A percentile compares a stretch with the other conserved stretches of the same genome.
Evolutionary conservation across 2,329 filamentous ascomycete genomes (phyloP).

Genomic region (Amesomyces nigricolor): DNA sequence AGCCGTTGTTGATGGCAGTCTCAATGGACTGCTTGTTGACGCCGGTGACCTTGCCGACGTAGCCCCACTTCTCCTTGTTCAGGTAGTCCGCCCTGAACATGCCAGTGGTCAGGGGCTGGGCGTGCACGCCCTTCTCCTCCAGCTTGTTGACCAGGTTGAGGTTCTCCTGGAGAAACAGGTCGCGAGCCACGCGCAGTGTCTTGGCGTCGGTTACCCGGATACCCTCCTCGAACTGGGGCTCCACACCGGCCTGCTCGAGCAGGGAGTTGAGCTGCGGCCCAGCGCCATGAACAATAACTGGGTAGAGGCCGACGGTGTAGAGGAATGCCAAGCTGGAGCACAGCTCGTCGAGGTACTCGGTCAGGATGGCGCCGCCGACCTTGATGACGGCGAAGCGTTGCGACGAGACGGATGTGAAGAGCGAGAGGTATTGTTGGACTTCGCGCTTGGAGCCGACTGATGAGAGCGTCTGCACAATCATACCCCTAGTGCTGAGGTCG

Average conservation of each 20-base stretch:
- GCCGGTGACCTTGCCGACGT: constrained; percentile 90
- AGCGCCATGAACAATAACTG: constrained; percentile 90
- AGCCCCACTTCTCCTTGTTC: constrained; percentile 92
- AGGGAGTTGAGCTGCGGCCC: constrained; percentile 93
- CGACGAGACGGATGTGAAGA: constrained; percentile 93
- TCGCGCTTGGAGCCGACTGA: constrained; percentile 95
- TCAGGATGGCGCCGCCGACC: constrained; percentile 92
- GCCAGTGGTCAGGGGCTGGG: constrained; percentile 80
- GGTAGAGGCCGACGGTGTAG: constrained; percentile 90
- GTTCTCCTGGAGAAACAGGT: constrained; percentile 94
- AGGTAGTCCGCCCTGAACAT: constrained; percentile 92
- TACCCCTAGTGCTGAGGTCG: constrained; percentile 64
- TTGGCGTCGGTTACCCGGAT: constrained; percentile 94
- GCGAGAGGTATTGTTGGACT: constrained; percentile 93
- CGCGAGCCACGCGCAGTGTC: constrained; percentile 83
- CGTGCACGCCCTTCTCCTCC: constrained; percentile 82
- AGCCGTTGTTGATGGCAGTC: constrained; percentile 82
- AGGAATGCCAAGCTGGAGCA: constrained; percentile 86
- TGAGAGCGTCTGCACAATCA: constrained; percentile 84
- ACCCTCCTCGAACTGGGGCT: constrained; percentile 93
- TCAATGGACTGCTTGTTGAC: constrained; percentile 90
- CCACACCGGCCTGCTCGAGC: constrained; percentile 82
- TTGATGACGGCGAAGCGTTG: constrained; percentile 99
- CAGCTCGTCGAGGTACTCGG: constrained; percentile 86
- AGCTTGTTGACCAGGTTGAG: constrained; percentile 84